Percentiles rank a stretch among this genome's conserved stretches.
These are phyloP conservation scores for Gossypium australe DNA, from an alignment of 345 rosid genomes.

Conservation along the genomic window DNA sequence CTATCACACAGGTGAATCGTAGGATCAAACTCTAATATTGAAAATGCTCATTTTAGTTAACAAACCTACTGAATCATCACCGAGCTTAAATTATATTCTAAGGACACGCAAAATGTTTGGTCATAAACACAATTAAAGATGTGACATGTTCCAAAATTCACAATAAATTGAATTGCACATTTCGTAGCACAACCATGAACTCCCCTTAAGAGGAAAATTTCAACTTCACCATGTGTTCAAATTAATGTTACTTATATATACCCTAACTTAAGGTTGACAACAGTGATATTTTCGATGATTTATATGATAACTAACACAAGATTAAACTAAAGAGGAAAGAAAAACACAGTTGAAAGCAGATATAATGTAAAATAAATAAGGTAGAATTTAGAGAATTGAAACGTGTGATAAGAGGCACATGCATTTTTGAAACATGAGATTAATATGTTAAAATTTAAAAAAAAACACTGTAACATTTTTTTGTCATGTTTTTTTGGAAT, in stretches of 20 bases:
- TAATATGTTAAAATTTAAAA: neutral
- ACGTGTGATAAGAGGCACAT: constrained; percentile 9
- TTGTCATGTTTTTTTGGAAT: neutral
- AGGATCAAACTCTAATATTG: too few species aligned
- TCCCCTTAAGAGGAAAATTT: neutral
- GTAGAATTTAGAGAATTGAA: neutral
- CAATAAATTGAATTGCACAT: neutral
- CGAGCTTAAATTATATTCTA: too few species aligned
- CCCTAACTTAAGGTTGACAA: neutral
- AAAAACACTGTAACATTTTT: neutral
- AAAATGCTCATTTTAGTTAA: too few species aligned
- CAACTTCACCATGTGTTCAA: neutral
- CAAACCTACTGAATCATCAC: too few species aligned
- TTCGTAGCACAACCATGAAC: neutral
- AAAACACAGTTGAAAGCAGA: neutral
- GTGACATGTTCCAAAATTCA: neutral
- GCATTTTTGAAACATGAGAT: neutral
- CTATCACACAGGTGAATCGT: too few species aligned
- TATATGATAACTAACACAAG: neutral
- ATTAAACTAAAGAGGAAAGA: neutral
- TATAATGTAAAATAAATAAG: neutral
- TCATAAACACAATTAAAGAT: neutral
- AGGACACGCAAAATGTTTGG: neutral
- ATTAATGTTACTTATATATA: neutral
- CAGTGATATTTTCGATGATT: neutral